Evolutionary conservation across 2,329 filamentous ascomycete genomes (phyloP).

Genomic region (Stagonosporopsis vannaccii): DNA sequence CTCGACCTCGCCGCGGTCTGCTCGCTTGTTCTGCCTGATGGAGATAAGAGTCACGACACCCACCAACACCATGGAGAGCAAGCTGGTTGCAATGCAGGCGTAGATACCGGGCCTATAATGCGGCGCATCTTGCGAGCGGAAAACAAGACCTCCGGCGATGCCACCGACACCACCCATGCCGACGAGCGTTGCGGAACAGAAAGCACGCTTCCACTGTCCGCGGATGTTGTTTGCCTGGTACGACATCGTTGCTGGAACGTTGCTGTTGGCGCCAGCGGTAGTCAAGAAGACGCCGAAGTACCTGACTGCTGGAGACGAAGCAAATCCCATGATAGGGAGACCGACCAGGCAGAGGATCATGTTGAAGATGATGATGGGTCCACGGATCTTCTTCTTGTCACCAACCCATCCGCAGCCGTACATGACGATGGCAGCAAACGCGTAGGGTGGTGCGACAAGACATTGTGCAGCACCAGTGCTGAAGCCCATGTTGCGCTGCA

Average conservation of each 20-base stretch:
- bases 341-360: constrained; percentile 72
- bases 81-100: constrained; percentile 49
- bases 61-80: constrained; percentile 48
- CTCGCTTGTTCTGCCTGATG: constrained; percentile 45
- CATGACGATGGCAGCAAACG: constrained; percentile 48
- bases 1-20: constrained; percentile 52
- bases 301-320: constrained; percentile 61
- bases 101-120: constrained; percentile 48
- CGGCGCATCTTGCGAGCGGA: constrained; percentile 55
- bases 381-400: constrained; percentile 71
- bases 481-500: constrained; percentile 69
- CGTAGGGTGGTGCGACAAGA: constrained; percentile 64
- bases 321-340: constrained; percentile 75
- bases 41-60: constrained; percentile 43
- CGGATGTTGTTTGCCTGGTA: constrained; percentile 90
- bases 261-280: constrained; percentile 79
- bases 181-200: constrained; percentile 77
- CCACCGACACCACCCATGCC: constrained; percentile 80
- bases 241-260: constrained; percentile 75
- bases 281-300: constrained; percentile 80
- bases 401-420: constrained; percentile 68
- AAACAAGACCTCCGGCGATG: constrained; percentile 77
- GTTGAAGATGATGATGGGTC: constrained; percentile 71
- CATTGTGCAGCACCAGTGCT: constrained; percentile 70
- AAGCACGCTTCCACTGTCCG: constrained; percentile 87